Evolutionary conservation across 1,284 basidiomycete species (phyloP), one percentile per base, ranked within the genome.

Genomic region (Tetrapyrgos nigripes): DNA sequence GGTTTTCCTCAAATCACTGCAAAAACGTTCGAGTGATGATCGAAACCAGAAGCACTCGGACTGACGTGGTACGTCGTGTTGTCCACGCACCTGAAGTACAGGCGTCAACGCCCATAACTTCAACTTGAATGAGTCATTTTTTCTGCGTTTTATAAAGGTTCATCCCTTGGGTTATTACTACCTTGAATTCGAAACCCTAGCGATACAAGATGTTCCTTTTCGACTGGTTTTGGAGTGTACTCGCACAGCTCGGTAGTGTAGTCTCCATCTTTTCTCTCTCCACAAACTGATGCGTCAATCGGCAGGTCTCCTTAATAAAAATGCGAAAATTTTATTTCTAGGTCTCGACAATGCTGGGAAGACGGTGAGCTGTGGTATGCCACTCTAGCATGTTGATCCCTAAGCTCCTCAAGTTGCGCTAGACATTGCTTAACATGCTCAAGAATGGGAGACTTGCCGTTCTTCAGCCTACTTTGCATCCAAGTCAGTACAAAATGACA

Each of bases 271-370:
- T 57, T 47, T 13, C 10, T 2, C 31, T 23, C 23, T 28, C 14
- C 23, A 27, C 6, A 47, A 58, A 24, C 33, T 47, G 45, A 13
- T n/a, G 68, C 35, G 58, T 29, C 17, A 50, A 33, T 48, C 46
- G 13, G 14, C 68, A 97, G 97, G 97, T 68, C 86, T 99, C 71
- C 78, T 94, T 78, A 95, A 98, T 87, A 98, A 98, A 89, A 98
- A 97, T 73, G 97, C 97, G 67, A 99, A 99, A 87, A 98, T 99
- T 76, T 87, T 99, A 66, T 99, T 99, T 88, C 87, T 98, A 57
- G 97, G 97, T 70, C 87, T 99, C 55, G 97, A 98, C 76, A 98
- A 98, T 82, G 97, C 97, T 58, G 97, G 97, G 71, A 99, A 99
- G 87, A 99, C 97, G 63, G 97, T 98, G 67, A 62, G 90, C 70